Base-by-base conservation (phyloP, 2,329 filamentous ascomycete genomes). In the Penicillium sp. region DNA sequence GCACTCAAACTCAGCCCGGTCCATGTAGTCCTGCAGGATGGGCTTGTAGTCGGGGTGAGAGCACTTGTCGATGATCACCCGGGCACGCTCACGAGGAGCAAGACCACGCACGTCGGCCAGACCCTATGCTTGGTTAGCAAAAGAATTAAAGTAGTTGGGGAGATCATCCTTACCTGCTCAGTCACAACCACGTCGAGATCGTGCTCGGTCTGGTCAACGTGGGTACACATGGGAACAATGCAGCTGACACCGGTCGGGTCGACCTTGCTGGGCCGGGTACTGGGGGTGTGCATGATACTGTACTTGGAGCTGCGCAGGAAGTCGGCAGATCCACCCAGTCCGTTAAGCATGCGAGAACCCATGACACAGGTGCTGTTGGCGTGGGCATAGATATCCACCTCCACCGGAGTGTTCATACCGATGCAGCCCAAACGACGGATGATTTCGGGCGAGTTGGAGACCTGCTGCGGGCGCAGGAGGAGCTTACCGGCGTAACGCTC, bases 371-470 rank as follows among this genome's bases (percentile, higher is more conserved):
- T 95, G 54, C 79, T 84, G 80, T 95, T 95, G 61, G 88, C 89
- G 72, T 95, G 88, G 2, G 88, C 89, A 72, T 95, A 95, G 63
- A 95, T 94, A 72, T 95, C 89, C 13, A 95, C 88, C 72, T 95
- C 89, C 40, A 95, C 87, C 19, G 88, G 88, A 0, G 88, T 95
- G 78, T 95, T 95, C 88, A 95, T 95, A 67, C 87, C 88, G 61
- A 95, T 95, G 57, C 89, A 83, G 53, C 88, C 88, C 1, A 95
- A 76, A 26, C 88, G 81, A 48, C 87, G 82, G 74, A 95, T 95
- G 72, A 95, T 89, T 72, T 95, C 88, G 53, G 88, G 88, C 3
- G 83, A 85, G 77, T 95, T 95, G 63, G 85, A 90, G 9, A 95
- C 86, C 66, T 87, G 81, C 73, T 95, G 88, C n/a, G 84, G 84